Conservation (phyloP, 2,329 filamentous ascomycete species). For the Ophiosphaerella herpotricha region DNA sequence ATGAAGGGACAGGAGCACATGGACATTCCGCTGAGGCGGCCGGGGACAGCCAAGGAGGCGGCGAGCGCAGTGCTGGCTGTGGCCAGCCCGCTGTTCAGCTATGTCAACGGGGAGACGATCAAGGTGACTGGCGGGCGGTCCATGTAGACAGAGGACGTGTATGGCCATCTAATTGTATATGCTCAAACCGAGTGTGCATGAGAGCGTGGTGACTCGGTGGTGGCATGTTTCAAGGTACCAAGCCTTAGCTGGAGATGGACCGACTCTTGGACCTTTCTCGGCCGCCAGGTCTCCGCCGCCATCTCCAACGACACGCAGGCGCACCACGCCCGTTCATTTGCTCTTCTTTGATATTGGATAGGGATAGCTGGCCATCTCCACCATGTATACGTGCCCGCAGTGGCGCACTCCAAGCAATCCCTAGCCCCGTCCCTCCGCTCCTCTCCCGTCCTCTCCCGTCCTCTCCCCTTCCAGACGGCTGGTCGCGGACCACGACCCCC, state of each 20-base stretch:
- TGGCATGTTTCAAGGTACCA: constrained; percentile 21
- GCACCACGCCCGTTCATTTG: background rate
- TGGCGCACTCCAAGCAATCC: constrained; percentile 12
- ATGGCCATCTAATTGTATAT: background rate
- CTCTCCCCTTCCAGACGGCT: constrained; percentile 11
- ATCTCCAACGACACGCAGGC: constrained; percentile 15
- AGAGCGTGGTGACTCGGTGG: constrained; percentile 1
- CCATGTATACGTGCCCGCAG: constrained; percentile 33
- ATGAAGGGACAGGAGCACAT: constrained; percentile 49
- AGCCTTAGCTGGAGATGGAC: background rate
- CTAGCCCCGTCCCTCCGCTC: background rate
- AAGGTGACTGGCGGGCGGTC: constrained; percentile 79
- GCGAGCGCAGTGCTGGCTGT: constrained; percentile 77
- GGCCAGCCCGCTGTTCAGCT: constrained; percentile 79
- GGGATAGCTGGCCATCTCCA: constrained; percentile 5
- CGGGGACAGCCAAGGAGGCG: constrained; percentile 79
- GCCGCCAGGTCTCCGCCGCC: constrained; percentile 12
- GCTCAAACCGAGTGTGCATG: constrained; percentile 10
- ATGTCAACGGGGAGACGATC: constrained; percentile 86
- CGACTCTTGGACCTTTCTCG: constrained; percentile 8
- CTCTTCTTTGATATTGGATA: background rate
- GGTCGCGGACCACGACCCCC: constrained; percentile 5
- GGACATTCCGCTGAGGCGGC: constrained; percentile 79
- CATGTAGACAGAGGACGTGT: constrained; percentile 51
- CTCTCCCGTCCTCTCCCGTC: background rate